phyloP scores from a whole-genome alignment of 1,139 yeast species.

The Hansenula sp. region DNA sequence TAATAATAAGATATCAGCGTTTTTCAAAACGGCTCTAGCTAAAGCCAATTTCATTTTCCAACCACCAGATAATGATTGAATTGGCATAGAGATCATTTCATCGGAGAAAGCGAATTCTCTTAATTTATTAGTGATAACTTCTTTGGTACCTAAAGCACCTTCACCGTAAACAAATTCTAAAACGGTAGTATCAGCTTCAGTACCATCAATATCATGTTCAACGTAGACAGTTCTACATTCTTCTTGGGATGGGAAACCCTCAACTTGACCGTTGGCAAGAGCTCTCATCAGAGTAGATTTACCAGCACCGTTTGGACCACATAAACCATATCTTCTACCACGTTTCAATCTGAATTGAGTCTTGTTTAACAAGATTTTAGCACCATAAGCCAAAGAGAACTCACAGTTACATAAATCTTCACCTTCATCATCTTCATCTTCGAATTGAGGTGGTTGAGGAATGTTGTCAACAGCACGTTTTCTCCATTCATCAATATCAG shows the following conservation, averaged over 20 bases:
- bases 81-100: conserved; percentile 89
- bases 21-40: conserved; percentile 98
- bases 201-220: conserved; percentile 98
- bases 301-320: conserved; percentile 99
- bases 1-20: conserved; percentile 95
- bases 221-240: conserved; percentile 99
- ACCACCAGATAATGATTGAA: conserved; percentile 98
- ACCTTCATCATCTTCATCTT: conserved; percentile 99
- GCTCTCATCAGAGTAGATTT: conserved; percentile 99
- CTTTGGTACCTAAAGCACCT: conserved; percentile 79
- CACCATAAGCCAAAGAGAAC: conserved; percentile 99
- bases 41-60: conserved; percentile 99
- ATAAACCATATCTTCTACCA: conserved; percentile 98
- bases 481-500: conserved; percentile 90
- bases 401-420: conserved; percentile 99
- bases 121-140: conserved; percentile 68
- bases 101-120: conserved; percentile 89
- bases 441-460: conserved; percentile 92
- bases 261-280: conserved; percentile 99
- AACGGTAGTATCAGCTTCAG: conserved; percentile 94
- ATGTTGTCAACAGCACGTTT: conserved; percentile 96
- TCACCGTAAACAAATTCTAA: conserved; percentile 80
- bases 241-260: conserved; percentile 98
- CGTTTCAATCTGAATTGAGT: conserved; percentile 99
- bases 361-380: conserved; percentile 98